Conservation (phyloP, 495 filamentous ascomycete genomes). For the Barbatosphaeria neglecta region DNA sequence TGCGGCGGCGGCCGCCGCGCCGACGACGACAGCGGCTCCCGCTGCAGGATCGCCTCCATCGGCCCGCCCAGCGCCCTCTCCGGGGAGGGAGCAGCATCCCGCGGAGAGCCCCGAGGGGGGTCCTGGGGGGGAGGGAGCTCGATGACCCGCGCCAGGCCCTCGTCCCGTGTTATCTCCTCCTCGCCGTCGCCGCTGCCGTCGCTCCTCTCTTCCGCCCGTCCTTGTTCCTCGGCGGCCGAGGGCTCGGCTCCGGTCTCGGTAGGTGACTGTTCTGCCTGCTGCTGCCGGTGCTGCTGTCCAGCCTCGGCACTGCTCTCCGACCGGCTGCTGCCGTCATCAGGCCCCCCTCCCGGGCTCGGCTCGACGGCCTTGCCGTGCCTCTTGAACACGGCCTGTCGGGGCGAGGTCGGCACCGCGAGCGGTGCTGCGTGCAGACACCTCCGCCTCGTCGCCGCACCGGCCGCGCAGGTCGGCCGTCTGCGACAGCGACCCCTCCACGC, state of each 20-base stretch:
- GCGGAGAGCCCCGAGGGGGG: conserved; percentile 1
- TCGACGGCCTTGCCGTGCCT: conserved; percentile 58
- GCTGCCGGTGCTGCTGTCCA: background rate
- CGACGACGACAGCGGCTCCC: conserved; percentile 25
- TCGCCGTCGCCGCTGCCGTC: background rate
- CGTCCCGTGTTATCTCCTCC: background rate
- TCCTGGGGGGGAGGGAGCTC: background rate
- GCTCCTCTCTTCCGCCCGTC: background rate
- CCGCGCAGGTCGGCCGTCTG: conserved; percentile 7
- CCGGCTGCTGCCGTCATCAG: background rate
- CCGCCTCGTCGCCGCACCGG: background rate
- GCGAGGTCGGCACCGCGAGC: conserved; percentile 19
- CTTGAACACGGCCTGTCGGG: conserved; percentile 24
- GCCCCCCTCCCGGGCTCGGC: conserved; percentile 20
- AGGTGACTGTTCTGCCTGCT: conserved; percentile 13
- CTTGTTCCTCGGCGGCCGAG: background rate
- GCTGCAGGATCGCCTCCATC: conserved; percentile 51
- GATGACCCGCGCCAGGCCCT: conserved; percentile 4
- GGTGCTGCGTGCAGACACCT: conserved; percentile 14
- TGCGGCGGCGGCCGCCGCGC: conserved; percentile 38
- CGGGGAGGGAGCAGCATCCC: too few species aligned
- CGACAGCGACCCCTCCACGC: conserved; percentile 5
- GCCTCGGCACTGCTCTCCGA: background rate
- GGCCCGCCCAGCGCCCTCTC: too few species aligned
- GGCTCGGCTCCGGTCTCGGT: background rate